Percentiles rank a stretch among this genome's conserved stretches.
phyloP scores from a whole-genome alignment of 257 asterid species.

The Solanum bulbocastanum region DNA sequence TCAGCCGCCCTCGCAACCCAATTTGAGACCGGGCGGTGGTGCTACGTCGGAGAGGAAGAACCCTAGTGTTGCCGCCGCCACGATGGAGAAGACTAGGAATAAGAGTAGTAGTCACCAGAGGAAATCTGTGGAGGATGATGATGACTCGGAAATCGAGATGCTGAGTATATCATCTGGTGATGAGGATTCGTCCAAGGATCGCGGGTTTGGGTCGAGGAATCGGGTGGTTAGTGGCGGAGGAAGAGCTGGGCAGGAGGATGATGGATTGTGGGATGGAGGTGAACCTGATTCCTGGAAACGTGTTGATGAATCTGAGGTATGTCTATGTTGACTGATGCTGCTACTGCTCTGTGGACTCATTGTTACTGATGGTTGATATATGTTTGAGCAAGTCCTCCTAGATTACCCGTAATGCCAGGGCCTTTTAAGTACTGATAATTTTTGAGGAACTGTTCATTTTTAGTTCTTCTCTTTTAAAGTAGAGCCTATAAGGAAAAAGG shows the following conservation, averaged over 20 bases:
- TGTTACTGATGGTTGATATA: background rate
- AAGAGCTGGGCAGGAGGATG: slow-evolving; percentile 46
- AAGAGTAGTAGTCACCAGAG: slow-evolving; percentile 15
- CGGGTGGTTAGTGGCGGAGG: slow-evolving; percentile 25
- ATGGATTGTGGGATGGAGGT: slow-evolving; percentile 73
- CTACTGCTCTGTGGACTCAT: background rate
- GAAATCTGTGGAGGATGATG: slow-evolving; percentile 61
- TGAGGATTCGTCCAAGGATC: slow-evolving; percentile 63
- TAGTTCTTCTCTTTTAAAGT: background rate
- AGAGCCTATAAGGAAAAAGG: background rate
- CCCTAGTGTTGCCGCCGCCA: slow-evolving; percentile 11
- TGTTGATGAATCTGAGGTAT: slow-evolving; percentile 89
- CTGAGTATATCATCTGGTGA: slow-evolving; percentile 97
- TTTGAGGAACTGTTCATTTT: background rate
- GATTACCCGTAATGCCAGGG: background rate
- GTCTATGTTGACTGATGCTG: background rate
- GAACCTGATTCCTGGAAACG: slow-evolving; percentile 93
- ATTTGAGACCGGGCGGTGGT: background rate
- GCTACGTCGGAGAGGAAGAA: slow-evolving; percentile 13
- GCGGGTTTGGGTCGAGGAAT: slow-evolving; percentile 17
- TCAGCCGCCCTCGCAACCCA: background rate
- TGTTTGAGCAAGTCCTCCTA: background rate
- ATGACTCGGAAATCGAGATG: slow-evolving; percentile 96
- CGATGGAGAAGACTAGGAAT: slow-evolving; percentile 19
- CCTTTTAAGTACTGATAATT: background rate